phyloP scores from a whole-genome alignment of 1,139 yeast genomes.

The Kluyveromyces sp. region DNA sequence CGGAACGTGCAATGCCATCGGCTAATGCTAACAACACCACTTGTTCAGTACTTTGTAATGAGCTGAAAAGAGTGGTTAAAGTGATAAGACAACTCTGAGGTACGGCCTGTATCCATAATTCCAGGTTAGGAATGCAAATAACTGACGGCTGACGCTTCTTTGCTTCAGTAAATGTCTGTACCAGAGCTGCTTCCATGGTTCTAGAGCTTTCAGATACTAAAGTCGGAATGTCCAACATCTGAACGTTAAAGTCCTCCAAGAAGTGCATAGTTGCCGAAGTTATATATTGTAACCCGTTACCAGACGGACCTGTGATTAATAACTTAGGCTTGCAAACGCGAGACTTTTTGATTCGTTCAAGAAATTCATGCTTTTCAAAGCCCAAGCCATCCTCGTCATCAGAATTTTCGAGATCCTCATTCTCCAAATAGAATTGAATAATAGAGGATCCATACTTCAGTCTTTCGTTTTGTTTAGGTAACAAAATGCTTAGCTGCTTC shows the following conservation, averaged over 20 bases:
- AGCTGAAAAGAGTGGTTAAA: constrained; percentile 59
- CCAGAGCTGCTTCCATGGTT: constrained; percentile 77
- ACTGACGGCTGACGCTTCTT: constrained; percentile 87
- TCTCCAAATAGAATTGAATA: constrained; percentile 30
- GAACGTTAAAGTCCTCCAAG: constrained; percentile 87
- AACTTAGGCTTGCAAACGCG: constrained; percentile 80
- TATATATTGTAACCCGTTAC: constrained; percentile 83
- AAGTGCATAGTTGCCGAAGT: constrained; percentile 76
- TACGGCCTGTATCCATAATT: constrained; percentile 66
- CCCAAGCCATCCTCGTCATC: constrained; percentile 52
- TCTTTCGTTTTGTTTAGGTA: constrained; percentile 46
- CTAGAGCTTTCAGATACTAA: constrained; percentile 74
- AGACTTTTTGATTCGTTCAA: constrained; percentile 52
- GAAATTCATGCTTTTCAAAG: constrained; percentile 57
- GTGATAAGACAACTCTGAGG: constrained; percentile 68
- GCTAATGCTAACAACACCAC: constrained; percentile 73
- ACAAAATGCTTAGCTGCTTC: constrained; percentile 44
- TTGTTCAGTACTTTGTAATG: constrained; percentile 65
- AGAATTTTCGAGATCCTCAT: constrained; percentile 26
- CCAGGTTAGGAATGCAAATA: constrained; percentile 75
- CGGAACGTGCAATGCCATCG: constrained; percentile 35
- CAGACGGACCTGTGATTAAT: constrained; percentile 64
- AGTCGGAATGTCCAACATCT: constrained; percentile 73
- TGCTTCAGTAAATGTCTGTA: constrained; percentile 83
- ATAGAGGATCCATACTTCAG: constrained; percentile 26